A percentile compares a stretch with the other conserved stretches of the same genome.
These are phyloP conservation scores for Prunella vulgaris DNA, from an alignment of 257 asterid genomes.

Conservation along the genomic window DNA sequence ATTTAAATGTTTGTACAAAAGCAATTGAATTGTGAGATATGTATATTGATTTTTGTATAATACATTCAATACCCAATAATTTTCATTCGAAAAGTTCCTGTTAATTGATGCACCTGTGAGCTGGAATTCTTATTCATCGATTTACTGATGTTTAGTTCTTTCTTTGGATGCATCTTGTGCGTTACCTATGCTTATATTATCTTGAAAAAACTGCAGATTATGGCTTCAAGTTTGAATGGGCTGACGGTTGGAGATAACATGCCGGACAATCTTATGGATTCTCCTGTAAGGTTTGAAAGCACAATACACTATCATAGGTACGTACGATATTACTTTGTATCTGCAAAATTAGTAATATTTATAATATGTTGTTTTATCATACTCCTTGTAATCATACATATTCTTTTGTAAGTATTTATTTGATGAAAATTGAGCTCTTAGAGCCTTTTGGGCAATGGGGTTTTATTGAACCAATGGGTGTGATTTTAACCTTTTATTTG, in stretches of 20 bases:
- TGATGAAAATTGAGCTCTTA: background rate
- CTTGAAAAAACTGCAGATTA: slow-evolving; percentile 52
- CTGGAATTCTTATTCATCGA: background rate
- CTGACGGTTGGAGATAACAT: slow-evolving; percentile 77
- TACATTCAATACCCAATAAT: background rate
- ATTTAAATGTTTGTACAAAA: background rate
- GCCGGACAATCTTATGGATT: slow-evolving; percentile 67
- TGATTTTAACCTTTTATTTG: background rate
- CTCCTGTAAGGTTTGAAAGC: slow-evolving; percentile 70
- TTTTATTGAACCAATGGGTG: background rate
- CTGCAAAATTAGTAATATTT: background rate
- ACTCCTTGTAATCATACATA: background rate
- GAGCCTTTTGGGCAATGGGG: slow-evolving; percentile 5
- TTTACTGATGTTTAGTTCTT: background rate
- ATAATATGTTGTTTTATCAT: background rate
- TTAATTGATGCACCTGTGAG: background rate
- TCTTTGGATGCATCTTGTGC: slow-evolving; percentile 1
- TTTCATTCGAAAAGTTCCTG: background rate
- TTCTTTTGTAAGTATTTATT: background rate
- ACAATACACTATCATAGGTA: slow-evolving; percentile 55
- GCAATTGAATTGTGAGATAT: slow-evolving; percentile 3
- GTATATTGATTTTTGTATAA: background rate
- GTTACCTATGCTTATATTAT: background rate
- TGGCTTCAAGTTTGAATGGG: slow-evolving; percentile 98
- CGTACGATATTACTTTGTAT: slow-evolving; percentile 9